These are phyloP conservation scores for Candida methanosorbosa DNA, from an alignment of 805 yeast genomes.

Conservation along the genomic window DNA sequence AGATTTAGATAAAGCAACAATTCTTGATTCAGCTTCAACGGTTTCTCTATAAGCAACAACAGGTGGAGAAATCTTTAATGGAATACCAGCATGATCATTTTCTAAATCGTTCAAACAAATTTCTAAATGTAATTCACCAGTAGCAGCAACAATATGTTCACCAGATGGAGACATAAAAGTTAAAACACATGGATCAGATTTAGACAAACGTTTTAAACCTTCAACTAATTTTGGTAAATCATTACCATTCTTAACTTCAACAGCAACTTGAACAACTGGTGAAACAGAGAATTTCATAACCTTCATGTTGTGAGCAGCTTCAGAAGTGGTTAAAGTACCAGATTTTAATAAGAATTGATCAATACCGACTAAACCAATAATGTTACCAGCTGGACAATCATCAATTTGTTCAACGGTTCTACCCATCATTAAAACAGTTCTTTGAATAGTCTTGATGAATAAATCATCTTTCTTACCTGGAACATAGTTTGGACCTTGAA, in stretches of 20 bases:
- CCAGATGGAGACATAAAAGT: slow-evolving; percentile 84
- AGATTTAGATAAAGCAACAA: slow-evolving; percentile 95
- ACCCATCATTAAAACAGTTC: slow-evolving; percentile 99
- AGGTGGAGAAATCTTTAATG: slow-evolving; percentile 95
- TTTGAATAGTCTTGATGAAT: slow-evolving; percentile 95
- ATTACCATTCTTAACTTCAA: slow-evolving; percentile 98
- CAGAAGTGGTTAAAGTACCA: slow-evolving; percentile 97
- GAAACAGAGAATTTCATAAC: slow-evolving; percentile 99
- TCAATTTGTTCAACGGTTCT: slow-evolving; percentile 96
- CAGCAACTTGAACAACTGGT: slow-evolving; percentile 99
- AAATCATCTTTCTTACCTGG: slow-evolving; percentile 98
- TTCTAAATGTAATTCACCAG: slow-evolving; percentile 99
- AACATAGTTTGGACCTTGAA: slow-evolving; percentile 99
- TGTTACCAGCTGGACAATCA: slow-evolving; percentile 99
- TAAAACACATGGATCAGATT: slow-evolving; percentile 98
- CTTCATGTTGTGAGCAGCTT: slow-evolving; percentile 98
- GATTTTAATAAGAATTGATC: slow-evolving; percentile 99
- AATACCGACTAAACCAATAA: slow-evolving; percentile 99
- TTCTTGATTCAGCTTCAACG: slow-evolving; percentile 86
- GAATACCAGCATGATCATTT: slow-evolving; percentile 99
- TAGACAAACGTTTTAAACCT: slow-evolving; percentile 99
- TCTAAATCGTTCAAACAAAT: slow-evolving; percentile 93
- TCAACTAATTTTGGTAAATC: slow-evolving; percentile 99
- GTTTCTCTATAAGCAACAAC: slow-evolving; percentile 99
- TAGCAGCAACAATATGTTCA: slow-evolving; percentile 99